Percentiles rank a stretch among this genome's conserved stretches.
These are phyloP conservation scores for Kingdonia uniflora DNA, from an alignment of 164 flowering plant genomes.

Conservation along the genomic window DNA sequence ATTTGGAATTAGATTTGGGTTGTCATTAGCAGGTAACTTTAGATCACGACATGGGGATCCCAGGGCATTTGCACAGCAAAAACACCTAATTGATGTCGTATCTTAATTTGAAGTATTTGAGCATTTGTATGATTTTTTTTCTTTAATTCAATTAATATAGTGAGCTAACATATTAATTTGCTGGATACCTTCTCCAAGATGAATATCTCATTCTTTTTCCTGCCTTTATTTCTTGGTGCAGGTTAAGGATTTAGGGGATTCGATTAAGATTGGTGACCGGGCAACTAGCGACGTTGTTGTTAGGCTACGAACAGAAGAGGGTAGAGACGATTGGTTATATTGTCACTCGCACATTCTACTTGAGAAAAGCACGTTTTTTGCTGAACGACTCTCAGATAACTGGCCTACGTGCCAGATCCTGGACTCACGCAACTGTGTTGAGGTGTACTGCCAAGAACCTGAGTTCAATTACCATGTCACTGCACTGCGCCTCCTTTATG, in stretches of 20 bases:
- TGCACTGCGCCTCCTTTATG: constrained; percentile 60
- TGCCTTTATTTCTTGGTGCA: background rate
- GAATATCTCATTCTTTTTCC: too few species aligned
- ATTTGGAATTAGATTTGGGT: too few species aligned
- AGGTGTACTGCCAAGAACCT: constrained; percentile 66
- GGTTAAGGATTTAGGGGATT: constrained; percentile 11
- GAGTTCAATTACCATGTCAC: constrained; percentile 62
- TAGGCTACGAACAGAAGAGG: constrained; percentile 69
- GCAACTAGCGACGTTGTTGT: constrained; percentile 87
- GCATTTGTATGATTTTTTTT: too few species aligned
- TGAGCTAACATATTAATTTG: too few species aligned
- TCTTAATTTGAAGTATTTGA: too few species aligned
- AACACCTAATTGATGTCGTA: too few species aligned
- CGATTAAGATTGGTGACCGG: constrained; percentile 44
- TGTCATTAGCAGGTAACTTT: too few species aligned
- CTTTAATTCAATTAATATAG: too few species aligned
- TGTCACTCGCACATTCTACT: constrained; percentile 64
- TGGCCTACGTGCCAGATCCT: constrained; percentile 97
- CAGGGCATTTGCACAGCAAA: too few species aligned
- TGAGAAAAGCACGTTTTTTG: constrained; percentile 65
- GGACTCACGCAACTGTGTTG: constrained; percentile 85
- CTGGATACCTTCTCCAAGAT: too few species aligned
- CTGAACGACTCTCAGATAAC: constrained; percentile 81
- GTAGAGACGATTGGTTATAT: constrained; percentile 77
- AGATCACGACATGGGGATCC: too few species aligned